These are phyloP conservation scores for Erodium trifolium DNA, from an alignment of 441 rosid species.

Conservation along the genomic window DNA sequence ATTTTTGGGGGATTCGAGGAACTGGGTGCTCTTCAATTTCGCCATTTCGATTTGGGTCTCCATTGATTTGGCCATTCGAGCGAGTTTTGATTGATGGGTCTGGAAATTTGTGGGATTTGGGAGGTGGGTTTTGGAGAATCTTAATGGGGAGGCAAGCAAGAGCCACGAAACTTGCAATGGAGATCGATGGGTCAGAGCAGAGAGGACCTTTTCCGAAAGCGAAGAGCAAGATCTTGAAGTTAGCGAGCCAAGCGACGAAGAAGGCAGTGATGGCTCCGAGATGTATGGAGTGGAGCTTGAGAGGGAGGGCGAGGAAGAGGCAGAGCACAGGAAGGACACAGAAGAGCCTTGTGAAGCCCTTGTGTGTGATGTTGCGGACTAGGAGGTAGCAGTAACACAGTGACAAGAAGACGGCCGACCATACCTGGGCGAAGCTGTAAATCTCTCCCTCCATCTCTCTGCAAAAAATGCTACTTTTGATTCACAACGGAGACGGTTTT, in stretches of 20 bases:
- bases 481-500: too few species aligned
- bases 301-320: not conserved
- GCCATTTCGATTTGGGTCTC: too few species aligned
- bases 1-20: not conserved
- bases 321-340: not conserved
- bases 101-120: too few species aligned
- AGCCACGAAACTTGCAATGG: slow-evolving; percentile 44
- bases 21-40: too few species aligned
- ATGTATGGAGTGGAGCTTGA: not conserved
- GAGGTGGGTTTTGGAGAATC: too few species aligned
- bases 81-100: too few species aligned
- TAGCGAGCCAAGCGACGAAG: not conserved
- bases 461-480: not conserved
- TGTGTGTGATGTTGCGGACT: not conserved
- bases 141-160: slow-evolving; percentile 53
- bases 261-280: not conserved
- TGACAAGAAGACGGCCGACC: not conserved
- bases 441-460: not conserved
- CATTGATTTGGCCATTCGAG: too few species aligned
- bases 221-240: not conserved
- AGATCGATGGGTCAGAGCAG: slow-evolving; percentile 23
- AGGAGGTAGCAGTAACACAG: not conserved
- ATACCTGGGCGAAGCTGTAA: not conserved
- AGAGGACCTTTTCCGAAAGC: slow-evolving; percentile 37
- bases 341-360: slow-evolving; percentile 1